A percentile compares a stretch with the other conserved stretches of the same genome.
These are phyloP conservation scores for Intubia oerlemansii DNA, from an alignment of 2,329 filamentous ascomycete genomes.

Conservation along the genomic window DNA sequence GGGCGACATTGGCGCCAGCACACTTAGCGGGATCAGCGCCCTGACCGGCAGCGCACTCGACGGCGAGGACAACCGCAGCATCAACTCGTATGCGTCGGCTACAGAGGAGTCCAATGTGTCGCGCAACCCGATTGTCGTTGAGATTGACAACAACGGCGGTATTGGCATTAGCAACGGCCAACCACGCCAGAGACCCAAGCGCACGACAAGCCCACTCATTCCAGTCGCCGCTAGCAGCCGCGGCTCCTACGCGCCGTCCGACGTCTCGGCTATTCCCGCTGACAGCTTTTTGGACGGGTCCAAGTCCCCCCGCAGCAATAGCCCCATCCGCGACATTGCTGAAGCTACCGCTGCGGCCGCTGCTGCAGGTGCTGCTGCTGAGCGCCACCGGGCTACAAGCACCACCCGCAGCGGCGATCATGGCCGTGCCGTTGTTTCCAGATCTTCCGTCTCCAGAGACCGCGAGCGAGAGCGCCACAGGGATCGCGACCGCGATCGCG, in stretches of 20 bases:
- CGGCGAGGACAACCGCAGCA: constrained; percentile 41
- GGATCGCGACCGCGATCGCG: constrained; percentile 8
- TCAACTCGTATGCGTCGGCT: constrained; percentile 55
- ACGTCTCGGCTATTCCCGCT: constrained; percentile 58
- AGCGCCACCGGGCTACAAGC: constrained; percentile 12
- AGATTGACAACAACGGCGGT: constrained; percentile 42
- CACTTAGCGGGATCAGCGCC: constrained; percentile 8
- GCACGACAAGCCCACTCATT: constrained; percentile 44
- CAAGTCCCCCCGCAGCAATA: constrained; percentile 21
- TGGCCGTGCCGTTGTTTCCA: no score
- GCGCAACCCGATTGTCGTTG: constrained; percentile 66
- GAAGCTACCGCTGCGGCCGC: constrained; percentile 17
- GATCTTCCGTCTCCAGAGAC: background rate
- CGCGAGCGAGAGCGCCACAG: constrained; percentile 2
- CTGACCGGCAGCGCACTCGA: constrained; percentile 12
- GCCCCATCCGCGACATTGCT: constrained; percentile 19
- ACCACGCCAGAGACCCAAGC: constrained; percentile 27
- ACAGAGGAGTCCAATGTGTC: constrained; percentile 63
- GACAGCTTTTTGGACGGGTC: constrained; percentile 42
- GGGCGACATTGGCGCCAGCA: constrained; percentile 16
- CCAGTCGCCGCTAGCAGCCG: constrained; percentile 33
- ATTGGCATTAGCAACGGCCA: constrained; percentile 6
- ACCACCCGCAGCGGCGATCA: constrained; percentile 10
- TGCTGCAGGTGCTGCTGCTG: constrained; percentile 16
- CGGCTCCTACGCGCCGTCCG: constrained; percentile 45